Base-by-base conservation (phyloP, 148 eudicot genomes). In the Chenopodium formosanum region DNA sequence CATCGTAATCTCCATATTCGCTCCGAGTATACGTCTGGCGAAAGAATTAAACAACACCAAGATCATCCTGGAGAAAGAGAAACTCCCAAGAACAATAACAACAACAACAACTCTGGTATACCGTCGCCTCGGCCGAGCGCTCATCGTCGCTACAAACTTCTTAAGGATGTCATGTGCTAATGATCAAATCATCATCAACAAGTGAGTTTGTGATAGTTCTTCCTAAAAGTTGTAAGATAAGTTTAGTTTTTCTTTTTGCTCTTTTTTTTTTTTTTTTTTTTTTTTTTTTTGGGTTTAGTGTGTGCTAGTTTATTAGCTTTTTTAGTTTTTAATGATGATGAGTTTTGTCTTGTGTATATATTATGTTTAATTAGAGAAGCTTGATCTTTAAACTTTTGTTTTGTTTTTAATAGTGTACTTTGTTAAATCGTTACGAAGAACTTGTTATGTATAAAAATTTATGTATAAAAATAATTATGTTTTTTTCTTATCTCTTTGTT, bases 131-230 rank as follows among this genome's bases (percentile, higher is more conserved):
- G 87, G 4, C 71, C 80, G 3, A 76, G 73, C 29, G 65, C 82
- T n/a, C 87, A 79, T 44, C 82, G 80, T 20, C 85, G 90, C 71
- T 88, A 88, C 83, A 88, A 88, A 80, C 88, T 88, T 44, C 90
- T 88, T 70, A 88, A 88, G 82, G 90, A 88, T 83, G 90, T 88
- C 68, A 88, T 88, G 90, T 88, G 88, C 83, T 88, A 40, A 80
- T 16, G 4, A n/a, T 22, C 22, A 14, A 37, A 58, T 60, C 23
- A 40, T 73, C 44, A 11, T 25, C 70, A 67, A 14, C 37, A 67
- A 56, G 32, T 67, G 34, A 67, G 20, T 29, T 71, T 40, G n/a
- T 71, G 50, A 25, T 75, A 40, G 8, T 79, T 69, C 74, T 65
- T 46, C 37, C 48, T 70, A 6, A 19, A 77, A 69, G 63, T 63